These are phyloP conservation scores for Annona squamosa DNA, from an alignment of 164 flowering plant genomes.

Conservation along the genomic window DNA sequence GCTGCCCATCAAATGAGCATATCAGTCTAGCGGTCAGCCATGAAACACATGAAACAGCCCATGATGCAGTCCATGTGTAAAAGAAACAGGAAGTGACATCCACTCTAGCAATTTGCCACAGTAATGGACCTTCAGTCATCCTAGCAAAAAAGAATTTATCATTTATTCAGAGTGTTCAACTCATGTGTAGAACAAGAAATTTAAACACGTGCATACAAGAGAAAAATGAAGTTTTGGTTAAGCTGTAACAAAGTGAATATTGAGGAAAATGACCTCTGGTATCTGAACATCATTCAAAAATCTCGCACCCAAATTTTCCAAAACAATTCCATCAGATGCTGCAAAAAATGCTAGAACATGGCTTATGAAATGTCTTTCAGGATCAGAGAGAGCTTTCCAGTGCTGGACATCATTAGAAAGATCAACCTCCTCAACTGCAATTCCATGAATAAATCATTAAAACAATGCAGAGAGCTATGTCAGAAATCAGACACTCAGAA, in stretches of 20 bases:
- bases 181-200: neutral
- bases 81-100: neutral
- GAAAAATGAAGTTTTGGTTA: neutral
- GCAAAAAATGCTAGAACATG: conserved; percentile 87
- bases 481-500: neutral
- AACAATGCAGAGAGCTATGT: neutral
- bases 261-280: conserved; percentile 45
- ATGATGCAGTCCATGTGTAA: neutral
- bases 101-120: neutral
- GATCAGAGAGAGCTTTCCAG: conserved; percentile 48
- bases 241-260: neutral
- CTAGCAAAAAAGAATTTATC: neutral
- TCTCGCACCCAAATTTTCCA: conserved; percentile 82
- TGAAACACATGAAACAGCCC: neutral
- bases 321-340: conserved; percentile 87
- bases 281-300: conserved; percentile 72
- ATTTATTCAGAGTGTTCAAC: neutral
- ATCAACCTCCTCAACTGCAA: conserved; percentile 85
- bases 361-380: conserved; percentile 70
- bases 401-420: conserved; percentile 65
- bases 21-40: neutral
- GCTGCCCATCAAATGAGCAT: neutral
- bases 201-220: neutral
- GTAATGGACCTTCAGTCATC: neutral
- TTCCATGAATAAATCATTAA: conserved; percentile 14